These are phyloP conservation scores for Penicillium corylophilum DNA, from an alignment of 2,329 filamentous ascomycete genomes.

Conservation along the genomic window DNA sequence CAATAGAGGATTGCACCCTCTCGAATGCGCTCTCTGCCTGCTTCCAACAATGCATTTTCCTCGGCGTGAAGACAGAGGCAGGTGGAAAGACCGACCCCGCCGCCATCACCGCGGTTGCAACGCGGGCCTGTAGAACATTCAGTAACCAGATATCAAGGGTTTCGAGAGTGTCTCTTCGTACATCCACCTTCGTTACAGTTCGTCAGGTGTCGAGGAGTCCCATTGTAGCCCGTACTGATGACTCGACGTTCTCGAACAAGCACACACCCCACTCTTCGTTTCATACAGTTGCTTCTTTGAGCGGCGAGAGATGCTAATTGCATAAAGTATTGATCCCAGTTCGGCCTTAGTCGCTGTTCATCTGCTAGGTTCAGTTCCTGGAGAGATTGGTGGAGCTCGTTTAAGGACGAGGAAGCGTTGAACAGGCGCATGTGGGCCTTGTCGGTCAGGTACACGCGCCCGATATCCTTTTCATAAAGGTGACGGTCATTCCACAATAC, in stretches of 20 bases:
- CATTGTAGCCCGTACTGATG: conserved; percentile 95
- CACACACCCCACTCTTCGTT: conserved; percentile 90
- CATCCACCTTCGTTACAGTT: conserved; percentile 96
- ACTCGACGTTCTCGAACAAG: conserved; percentile 83
- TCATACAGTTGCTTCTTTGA: conserved; percentile 95
- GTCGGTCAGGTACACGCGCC: conserved; percentile 74
- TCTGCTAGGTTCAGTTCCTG: conserved; percentile 73
- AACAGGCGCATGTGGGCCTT: conserved; percentile 81
- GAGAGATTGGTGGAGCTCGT: conserved; percentile 70
- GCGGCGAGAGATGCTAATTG: conserved; percentile 87
- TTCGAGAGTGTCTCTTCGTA: conserved; percentile 23
- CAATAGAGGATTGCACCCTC: conserved; percentile 85
- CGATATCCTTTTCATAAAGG: conserved; percentile 65
- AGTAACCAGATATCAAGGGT: conserved; percentile 8
- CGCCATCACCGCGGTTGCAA: conserved; percentile 73
- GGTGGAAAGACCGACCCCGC: conserved; percentile 73
- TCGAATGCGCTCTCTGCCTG: conserved; percentile 83
- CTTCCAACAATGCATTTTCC: conserved; percentile 94
- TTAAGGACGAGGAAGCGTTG: conserved; percentile 73
- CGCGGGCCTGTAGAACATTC: conserved; percentile 51
- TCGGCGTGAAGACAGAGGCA: conserved; percentile 98
- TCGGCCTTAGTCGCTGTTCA: conserved; percentile 75
- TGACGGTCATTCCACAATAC: conserved; percentile 68
- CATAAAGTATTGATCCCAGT: conserved; percentile 99
- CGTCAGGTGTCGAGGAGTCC: conserved; percentile 81